Base-by-base conservation (phyloP, 352 stramenopile species). In the Phytophthora meadii region DNA sequence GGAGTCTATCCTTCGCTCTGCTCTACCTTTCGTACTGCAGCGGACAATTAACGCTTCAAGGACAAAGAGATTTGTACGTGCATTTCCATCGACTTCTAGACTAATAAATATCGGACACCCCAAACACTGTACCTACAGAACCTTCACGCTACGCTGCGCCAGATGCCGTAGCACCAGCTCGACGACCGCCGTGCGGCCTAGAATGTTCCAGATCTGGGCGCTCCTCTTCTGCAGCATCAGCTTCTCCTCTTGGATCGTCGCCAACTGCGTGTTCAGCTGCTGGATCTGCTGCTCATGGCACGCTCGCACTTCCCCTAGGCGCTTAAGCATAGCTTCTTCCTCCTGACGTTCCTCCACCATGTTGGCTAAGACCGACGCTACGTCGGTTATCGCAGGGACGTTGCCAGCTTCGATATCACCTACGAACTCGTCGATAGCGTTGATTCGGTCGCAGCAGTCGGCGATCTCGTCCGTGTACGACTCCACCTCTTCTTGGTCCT, bases 351-450 rank as follows among this genome's bases (percentile, higher is more conserved):
- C 72, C 45, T 77, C 72, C 4, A 54, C 54, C 68, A 81, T 77
- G 39, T 81, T 64, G 1, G 37, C 32, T 42, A 76, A 39, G 22
- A 70, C 61, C 0, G 61, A 57, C 12, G 53, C 51, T 11, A 65
- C 49, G 36, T 81, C 68, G 17, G 22, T 14, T n/a, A 81, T 66
- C 9, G 56, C 47, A 1, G 61, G 64, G 12, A 81, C 44, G 49
- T 69, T 67, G 28, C 68, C 72, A 11, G 57, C 64, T 17, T 67
- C 19, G 19, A 80, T 49, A 22, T 80, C 72, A 11, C 54, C 36
- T 45, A 80, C 65, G 17, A 80, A 77, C 48, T 77, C 68, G 50
- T 80, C 72, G 14, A 80, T 77, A 50, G 72, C 72, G 32, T 69
- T 54, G 40, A 80, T 61, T 41, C 72, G 68, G 32, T 80, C 72